phyloP scores from a whole-genome alignment of 106 monocot species.

The Triglochin maritima region DNA sequence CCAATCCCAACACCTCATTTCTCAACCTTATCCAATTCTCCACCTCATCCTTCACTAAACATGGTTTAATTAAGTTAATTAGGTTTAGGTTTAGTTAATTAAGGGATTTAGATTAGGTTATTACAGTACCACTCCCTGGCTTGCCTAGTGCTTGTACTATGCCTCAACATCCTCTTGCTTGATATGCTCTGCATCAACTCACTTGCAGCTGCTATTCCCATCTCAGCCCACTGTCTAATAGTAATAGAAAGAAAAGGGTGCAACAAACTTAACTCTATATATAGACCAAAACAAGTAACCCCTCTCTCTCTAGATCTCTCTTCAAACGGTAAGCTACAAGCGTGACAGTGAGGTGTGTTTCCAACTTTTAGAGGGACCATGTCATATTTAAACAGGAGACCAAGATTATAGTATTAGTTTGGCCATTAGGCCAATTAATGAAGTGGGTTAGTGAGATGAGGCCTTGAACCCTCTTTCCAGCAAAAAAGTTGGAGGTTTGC shows the following conservation, averaged over 20 bases:
- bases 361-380: neutral
- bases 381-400: neutral
- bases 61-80: too few species aligned
- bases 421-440: neutral
- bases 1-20: too few species aligned
- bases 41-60: too few species aligned
- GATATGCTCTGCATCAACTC: constrained; percentile 65
- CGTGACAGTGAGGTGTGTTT: neutral
- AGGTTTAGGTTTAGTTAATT: too few species aligned
- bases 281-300: neutral
- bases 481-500: constrained; percentile 1
- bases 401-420: neutral
- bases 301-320: neutral
- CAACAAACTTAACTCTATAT: neutral
- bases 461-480: neutral
- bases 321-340: neutral
- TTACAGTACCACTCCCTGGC: constrained; percentile 54
- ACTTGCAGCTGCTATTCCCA: constrained; percentile 47
- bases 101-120: too few species aligned
- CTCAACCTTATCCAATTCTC: too few species aligned
- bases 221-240: constrained; percentile 19
- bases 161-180: constrained; percentile 52
- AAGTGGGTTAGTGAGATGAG: neutral
- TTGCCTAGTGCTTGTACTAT: constrained; percentile 46
- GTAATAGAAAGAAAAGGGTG: neutral